Conservation (phyloP, 1,139 yeast species). For the Pichia sp. region DNA sequence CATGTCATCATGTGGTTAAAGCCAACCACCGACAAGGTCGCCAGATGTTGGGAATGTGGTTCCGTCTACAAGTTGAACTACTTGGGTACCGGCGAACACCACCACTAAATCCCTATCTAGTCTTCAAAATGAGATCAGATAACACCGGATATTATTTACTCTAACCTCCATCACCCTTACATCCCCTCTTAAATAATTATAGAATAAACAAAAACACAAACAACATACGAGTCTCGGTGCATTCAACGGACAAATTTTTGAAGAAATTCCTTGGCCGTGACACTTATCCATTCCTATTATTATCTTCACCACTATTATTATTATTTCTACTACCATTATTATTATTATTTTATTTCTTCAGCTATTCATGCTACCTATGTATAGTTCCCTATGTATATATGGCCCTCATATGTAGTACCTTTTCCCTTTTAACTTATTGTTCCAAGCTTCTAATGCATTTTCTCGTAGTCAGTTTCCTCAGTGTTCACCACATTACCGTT, state of each 20-base stretch:
- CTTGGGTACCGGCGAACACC: conserved; percentile 54
- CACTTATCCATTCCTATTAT: not conserved
- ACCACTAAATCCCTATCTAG: conserved; percentile 17
- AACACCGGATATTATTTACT: not conserved
- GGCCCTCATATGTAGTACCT: not conserved
- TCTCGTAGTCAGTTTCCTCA: not conserved
- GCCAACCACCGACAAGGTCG: conserved; percentile 77
- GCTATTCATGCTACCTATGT: not conserved
- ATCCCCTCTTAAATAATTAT: conserved; percentile 1
- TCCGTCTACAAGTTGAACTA: conserved; percentile 85
- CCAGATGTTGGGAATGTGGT: conserved; percentile 99
- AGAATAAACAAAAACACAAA: not conserved
- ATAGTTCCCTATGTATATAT: not conserved
- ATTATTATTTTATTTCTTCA: conserved; percentile 1
- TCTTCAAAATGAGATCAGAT: not conserved
- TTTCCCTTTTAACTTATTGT: not conserved
- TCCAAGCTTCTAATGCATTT: not conserved
- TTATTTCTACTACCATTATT: conserved; percentile 1
- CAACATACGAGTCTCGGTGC: not conserved
- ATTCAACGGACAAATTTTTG: not conserved
- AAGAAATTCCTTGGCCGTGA: not conserved
- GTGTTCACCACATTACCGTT: not conserved
- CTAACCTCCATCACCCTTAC: not conserved
- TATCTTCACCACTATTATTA: conserved; percentile 1
- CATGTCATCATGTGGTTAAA: conserved; percentile 92